These are phyloP conservation scores for Tricholoma furcatifolium DNA, from an alignment of 768 basidiomycete species.

Conservation along the genomic window DNA sequence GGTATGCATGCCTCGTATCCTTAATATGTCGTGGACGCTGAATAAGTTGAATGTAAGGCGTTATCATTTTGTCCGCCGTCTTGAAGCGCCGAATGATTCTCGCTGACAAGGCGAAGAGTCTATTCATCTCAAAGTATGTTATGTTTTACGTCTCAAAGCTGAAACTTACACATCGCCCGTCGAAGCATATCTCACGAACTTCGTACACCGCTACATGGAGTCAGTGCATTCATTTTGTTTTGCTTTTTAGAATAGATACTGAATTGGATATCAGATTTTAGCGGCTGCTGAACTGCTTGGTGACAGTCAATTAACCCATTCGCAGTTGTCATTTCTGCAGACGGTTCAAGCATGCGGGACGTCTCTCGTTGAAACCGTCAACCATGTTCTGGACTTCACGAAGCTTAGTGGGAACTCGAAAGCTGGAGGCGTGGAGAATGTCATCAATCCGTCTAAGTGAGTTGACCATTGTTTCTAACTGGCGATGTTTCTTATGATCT, in stretches of 20 bases:
- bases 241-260: background rate
- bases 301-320: constrained; percentile 79
- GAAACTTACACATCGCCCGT: background rate
- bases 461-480: constrained; percentile 21
- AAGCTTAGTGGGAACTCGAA: constrained; percentile 88
- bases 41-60: constrained; percentile 41
- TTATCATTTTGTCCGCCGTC: constrained; percentile 91
- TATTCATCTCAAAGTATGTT: constrained; percentile 87
- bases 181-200: constrained; percentile 86
- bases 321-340: constrained; percentile 84
- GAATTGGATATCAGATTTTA: constrained; percentile 55
- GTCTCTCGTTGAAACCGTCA: constrained; percentile 94
- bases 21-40: background rate
- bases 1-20: constrained; percentile 37
- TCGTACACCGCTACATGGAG: constrained; percentile 89
- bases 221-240: constrained; percentile 29
- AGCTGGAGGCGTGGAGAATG: constrained; percentile 73
- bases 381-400: constrained; percentile 95
- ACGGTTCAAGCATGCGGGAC: constrained; percentile 95
- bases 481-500: constrained; percentile 3
- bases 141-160: background rate
- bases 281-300: constrained; percentile 90
- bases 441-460: constrained; percentile 66
- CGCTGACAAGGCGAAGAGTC: constrained; percentile 90
- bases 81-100: constrained; percentile 90